Percentiles rank a stretch among this genome's conserved stretches.
Evolutionary conservation across 345 rosid genomes (phyloP).

Genomic region (Salix arbutifolia): DNA sequence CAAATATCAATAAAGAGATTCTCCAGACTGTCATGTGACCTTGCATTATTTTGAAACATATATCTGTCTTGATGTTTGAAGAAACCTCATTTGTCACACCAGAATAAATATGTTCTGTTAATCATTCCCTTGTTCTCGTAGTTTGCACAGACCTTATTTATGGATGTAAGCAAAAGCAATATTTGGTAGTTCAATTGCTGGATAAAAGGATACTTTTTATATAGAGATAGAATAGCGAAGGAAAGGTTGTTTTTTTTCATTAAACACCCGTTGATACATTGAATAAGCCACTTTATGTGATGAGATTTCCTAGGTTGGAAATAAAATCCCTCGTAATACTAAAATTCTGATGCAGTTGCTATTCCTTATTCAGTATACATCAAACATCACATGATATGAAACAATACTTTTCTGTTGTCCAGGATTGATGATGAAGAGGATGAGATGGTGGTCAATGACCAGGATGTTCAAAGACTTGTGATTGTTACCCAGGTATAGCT

Average conservation of each 20-base stretch:
- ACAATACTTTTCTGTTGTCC: background rate
- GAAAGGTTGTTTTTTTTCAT: background rate
- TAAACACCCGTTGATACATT: background rate
- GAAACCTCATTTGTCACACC: background rate
- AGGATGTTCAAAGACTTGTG: conserved; percentile 88
- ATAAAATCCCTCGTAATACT: background rate
- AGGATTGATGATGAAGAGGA: conserved; percentile 89
- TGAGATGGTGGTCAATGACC: conserved; percentile 62
- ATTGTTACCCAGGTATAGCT: conserved; percentile 85
- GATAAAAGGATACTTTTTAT: background rate
- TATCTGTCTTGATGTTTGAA: background rate
- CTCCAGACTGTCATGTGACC: background rate
- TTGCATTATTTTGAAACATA: background rate
- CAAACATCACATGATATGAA: background rate
- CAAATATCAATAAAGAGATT: background rate
- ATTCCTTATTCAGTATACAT: too few relatives aligned
- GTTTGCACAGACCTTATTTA: background rate
- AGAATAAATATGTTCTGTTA: background rate
- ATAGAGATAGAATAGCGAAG: background rate
- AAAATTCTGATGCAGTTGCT: too few relatives aligned
- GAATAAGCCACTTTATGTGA: background rate
- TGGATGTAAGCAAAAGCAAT: background rate
- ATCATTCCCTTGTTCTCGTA: background rate
- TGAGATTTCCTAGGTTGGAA: background rate
- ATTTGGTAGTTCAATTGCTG: background rate